Evolutionary conservation across 192 early-diverging fungal genomes (phyloP), one percentile per base, ranked within the genome.

Genomic region (Martensiomyces pterosporus): DNA sequence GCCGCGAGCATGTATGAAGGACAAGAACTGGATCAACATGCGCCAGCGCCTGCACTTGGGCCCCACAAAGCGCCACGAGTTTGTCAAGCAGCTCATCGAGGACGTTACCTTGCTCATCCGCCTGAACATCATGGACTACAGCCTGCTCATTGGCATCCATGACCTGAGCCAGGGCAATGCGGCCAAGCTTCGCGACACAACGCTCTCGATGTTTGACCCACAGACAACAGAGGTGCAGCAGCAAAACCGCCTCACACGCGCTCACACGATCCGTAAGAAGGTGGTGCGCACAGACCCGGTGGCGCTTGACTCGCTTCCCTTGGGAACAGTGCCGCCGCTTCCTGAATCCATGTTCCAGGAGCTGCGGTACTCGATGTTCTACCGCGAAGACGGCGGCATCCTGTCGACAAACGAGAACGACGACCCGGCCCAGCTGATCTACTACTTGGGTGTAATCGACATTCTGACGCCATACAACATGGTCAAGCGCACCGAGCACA

Each of bases 51-150:
- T 99, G 40, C 73, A 87, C 46, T 64, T 99, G 22, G 93, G 93
- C 2, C 87, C 91, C 0, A 70, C 70, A 37, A 98, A 96, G 69
- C 70, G 85, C 21, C 64, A 64, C n/a, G 50, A 80, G 32, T 85
- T 99, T 60, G 75, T 92, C 24, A 79, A 82, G 36, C 97, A 99
- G 76, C 72, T 94, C 50, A 81, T 92, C 41, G 67, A 76, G 19
- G 97, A 99, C 64, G 89, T 95, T 14, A 75, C 79, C 64, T 67
- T 98, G 37, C 63, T 86, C 42, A 69, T 78, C 24, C 75, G 79
- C 29, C 76, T 88, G 22, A 85, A 91, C 45, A 97, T 99, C 42
- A 99, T 99, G 97, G 97, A 99, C 69, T 99, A 99, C 71, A 94
- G 92, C 47, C 79, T 99, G 43, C 69, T 99, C 15, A 64, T 99